Percentiles rank a stretch among this genome's conserved stretches.
Conservation (phyloP, 257 asterid genomes). For the Thymus quinquecostatus region DNA sequence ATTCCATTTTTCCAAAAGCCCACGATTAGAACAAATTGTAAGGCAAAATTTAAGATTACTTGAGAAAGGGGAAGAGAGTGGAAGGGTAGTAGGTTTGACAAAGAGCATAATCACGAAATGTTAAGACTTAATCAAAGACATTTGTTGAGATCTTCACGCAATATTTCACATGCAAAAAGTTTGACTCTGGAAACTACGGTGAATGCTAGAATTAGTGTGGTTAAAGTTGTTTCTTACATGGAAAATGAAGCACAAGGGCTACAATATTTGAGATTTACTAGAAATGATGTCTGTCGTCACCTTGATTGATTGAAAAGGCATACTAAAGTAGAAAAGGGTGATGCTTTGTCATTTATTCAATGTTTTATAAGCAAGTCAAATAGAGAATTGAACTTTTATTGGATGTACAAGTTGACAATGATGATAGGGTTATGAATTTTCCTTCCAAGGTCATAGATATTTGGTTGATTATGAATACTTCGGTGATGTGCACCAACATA, state of each 20-base stretch:
- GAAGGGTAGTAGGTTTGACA: constrained; percentile 3
- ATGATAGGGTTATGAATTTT: no score
- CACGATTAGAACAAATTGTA: constrained; percentile 3
- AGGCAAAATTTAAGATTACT: not conserved
- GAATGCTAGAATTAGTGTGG: not conserved
- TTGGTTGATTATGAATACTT: no score
- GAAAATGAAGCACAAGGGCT: not conserved
- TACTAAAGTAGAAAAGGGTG: not conserved
- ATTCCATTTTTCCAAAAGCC: not conserved
- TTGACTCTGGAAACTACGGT: not conserved
- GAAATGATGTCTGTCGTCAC: not conserved
- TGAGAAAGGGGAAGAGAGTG: not conserved
- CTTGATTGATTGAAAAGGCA: not conserved
- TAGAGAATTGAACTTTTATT: not conserved
- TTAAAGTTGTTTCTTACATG: not conserved
- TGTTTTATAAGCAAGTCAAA: not conserved
- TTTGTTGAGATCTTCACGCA: not conserved
- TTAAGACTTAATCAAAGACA: not conserved
- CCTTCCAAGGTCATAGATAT: no score
- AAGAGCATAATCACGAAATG: constrained; percentile 9
- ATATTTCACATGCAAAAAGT: not conserved
- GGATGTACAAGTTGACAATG: not conserved
- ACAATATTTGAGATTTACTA: not conserved
- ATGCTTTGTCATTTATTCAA: not conserved
- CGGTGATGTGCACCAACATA: no score